A percentile compares a stretch with the other conserved stretches of the same genome.
These are phyloP conservation scores for Tetrahymena elliotti DNA, from an alignment of 73 alveolate genomes.

Conservation along the genomic window DNA sequence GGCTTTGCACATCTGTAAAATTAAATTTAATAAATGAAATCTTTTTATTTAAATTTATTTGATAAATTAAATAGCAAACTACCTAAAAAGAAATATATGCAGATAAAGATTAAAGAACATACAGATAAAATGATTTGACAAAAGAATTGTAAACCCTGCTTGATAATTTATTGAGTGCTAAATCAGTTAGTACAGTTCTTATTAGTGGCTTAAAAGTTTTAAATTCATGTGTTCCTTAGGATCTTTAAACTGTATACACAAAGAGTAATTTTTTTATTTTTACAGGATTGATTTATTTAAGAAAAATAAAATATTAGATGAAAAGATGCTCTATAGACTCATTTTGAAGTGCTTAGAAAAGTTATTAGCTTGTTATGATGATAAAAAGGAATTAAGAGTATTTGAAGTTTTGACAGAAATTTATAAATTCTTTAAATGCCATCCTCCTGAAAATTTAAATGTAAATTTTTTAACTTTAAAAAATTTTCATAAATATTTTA, in stretches of 20 bases:
- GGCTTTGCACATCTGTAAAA: background rate
- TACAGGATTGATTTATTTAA: background rate
- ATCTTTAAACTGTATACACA: background rate
- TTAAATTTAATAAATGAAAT: background rate
- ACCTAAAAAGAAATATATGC: background rate
- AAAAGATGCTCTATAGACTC: background rate
- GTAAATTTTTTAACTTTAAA: background rate
- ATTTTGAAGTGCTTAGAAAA: background rate
- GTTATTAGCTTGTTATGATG: background rate
- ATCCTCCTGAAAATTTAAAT: background rate
- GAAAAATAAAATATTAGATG: background rate
- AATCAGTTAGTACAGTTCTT: background rate
- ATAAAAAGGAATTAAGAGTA: background rate
- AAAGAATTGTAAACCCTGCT: background rate
- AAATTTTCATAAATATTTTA: background rate
- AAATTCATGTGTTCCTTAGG: background rate
- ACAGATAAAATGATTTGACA: background rate
- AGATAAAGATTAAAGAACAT: background rate
- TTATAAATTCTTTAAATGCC: background rate
- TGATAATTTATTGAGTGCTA: background rate
- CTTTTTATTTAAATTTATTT: background rate
- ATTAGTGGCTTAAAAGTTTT: background rate
- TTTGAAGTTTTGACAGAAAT: background rate
- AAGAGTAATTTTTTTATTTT: background rate
- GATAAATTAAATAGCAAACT: background rate